Conservation (phyloP, 176 grass and related monocot species). For the Triticum timopheevii region DNA sequence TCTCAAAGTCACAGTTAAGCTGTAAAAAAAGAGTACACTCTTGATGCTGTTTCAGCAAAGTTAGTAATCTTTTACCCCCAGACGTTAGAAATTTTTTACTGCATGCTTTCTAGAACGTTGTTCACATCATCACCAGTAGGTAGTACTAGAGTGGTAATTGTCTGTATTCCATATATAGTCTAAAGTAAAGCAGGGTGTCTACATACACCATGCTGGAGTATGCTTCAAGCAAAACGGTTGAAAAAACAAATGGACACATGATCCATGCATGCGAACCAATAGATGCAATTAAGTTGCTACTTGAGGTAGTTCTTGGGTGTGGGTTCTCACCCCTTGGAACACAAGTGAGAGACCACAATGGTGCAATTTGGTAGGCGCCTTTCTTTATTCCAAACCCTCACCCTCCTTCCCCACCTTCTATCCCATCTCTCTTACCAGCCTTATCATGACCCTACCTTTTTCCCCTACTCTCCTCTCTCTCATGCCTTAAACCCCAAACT, state of each 20-base stretch:
- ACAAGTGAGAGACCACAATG: background rate
- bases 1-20: background rate
- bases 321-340: background rate
- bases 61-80: background rate
- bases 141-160: background rate
- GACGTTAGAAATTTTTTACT: background rate
- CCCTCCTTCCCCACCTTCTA: slow-evolving; percentile 25
- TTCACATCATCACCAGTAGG: background rate
- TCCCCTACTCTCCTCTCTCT: background rate
- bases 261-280: slow-evolving; percentile 25
- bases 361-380: slow-evolving; percentile 35
- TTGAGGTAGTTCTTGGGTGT: background rate
- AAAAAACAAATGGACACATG: background rate
- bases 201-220: background rate
- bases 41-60: background rate
- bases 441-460: background rate
- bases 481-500: background rate
- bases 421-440: background rate
- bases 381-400: slow-evolving; percentile 40
- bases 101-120: background rate
- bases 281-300: background rate
- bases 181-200: background rate
- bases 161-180: background rate
- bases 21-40: background rate
- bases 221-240: background rate